Evolutionary conservation across 106 monocot species (phyloP), one percentile per base, ranked within the genome.

Genomic region (Posidonia australis): DNA sequence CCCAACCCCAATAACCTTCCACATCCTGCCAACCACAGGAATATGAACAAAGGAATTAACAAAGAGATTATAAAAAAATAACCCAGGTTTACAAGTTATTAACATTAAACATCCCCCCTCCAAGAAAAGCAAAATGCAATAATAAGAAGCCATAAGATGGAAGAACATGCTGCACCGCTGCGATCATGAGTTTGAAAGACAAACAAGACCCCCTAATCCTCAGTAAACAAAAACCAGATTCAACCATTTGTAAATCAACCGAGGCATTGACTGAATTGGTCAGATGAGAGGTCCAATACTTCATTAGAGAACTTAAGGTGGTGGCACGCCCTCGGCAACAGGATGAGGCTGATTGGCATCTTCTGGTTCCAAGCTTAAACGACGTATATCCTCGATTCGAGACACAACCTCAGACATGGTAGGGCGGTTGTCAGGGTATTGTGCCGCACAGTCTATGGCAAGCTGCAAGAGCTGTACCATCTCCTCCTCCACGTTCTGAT

Each of bases 391-490:
- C 46, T 83, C 83, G 24, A 93, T 83, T 64, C 75, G 46, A 1
- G 54, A 51, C 54, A 79, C 89, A 21, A 86, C 86, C 27, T 77
- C 70, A 0, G 74, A 21, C 89, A 93, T 93, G 9, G 79, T 1
- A 5, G 93, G 93, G 21, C 93, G 78, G 19, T 53, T 53, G 41
- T 89, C 89, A 0, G 93, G 89, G 31, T 73, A 78, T 46, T 71
- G 77, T 0, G 70, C 76, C 1, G 81, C 58, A 32, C 93, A 93
- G 31, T 89, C 83, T 3, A 86, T 61, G 5, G 83, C 89, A 18
- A 93, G 79, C 69, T 86, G 86, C 72, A 93, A 62, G 16, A 93
- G 68, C 73, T 76, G 77, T 69, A 84, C 77, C 89, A 89, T 89
- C 54, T 89, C 86, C 32, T 84, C 80, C 70, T 86, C 89, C 5